Base-by-base conservation (phyloP, 768 basidiomycete species). In the Cystofilobasidium bisporidii region DNA sequence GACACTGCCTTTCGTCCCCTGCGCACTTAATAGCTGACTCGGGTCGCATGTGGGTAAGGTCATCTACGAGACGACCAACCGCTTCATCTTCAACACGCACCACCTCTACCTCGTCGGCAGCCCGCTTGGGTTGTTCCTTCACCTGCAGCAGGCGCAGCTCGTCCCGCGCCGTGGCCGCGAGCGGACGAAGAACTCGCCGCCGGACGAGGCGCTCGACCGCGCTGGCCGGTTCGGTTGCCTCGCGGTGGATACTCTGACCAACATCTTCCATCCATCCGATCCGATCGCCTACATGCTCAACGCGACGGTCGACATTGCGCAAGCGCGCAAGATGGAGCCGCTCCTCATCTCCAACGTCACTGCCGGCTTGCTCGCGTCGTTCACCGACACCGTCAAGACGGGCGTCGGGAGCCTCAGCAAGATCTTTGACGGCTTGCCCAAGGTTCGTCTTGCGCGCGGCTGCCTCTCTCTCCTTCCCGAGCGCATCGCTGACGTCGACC, bases 131-230 rank as follows among this genome's bases (percentile, higher is more conserved):
- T 74, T 81, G 56, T 81, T 81, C 71, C 68, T 81, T n/a, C 79
- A 80, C 63, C 70, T 81, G 0, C 77, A 79, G 63, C 78, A 79
- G 59, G 77, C 78, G 8, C 80, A 80, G 62, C 65, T 80, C 17
- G 80, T 81, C 71, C 79, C 80, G 6, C 71, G 80, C 24, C 78
- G 78, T 60, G 75, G 68, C 1, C 57, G 63, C 12, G 62, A 64
- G 47, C 45, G 68, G 53, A 69, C 68, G n/a, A 69, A 32, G 36
- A 60, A 76, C 60, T 80, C 79, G 5, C 79, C 79, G 1, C 72
- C 74, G 45, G 80, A 81, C 68, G 80, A 80, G 72, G 80, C 80
- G 77, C 73, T 80, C 30, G 79, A 80, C 56, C 74, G 79, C n/a
- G 72, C 76, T 11, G 80, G 79, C 0, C 69, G 77, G 50, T 80